Conservation (phyloP, 2,329 filamentous ascomycete genomes). For the Nemania sp. region DNA sequence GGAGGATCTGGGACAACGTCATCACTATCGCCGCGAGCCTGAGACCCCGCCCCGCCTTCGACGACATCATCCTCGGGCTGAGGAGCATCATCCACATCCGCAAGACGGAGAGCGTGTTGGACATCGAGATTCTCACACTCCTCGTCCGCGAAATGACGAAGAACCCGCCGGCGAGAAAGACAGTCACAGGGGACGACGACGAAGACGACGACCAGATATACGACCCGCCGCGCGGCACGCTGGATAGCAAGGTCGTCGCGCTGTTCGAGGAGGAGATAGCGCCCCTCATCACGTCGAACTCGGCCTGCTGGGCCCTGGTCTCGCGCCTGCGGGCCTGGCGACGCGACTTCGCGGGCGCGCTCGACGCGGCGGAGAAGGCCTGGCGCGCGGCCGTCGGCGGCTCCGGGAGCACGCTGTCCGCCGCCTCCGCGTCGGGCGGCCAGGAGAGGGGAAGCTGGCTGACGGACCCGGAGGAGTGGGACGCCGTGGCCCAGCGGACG, state of each 20-base stretch:
- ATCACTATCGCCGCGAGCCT: slow-evolving; percentile 83
- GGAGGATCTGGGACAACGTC: slow-evolving; percentile 96
- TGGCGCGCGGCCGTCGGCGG: slow-evolving; percentile 74
- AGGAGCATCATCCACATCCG: slow-evolving; percentile 77
- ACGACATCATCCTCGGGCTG: slow-evolving; percentile 76
- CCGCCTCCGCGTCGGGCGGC: slow-evolving; percentile 41
- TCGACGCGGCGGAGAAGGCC: slow-evolving; percentile 85
- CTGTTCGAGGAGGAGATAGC: slow-evolving; percentile 76
- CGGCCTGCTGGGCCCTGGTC: slow-evolving; percentile 77
- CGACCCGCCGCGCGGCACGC: slow-evolving; percentile 59
- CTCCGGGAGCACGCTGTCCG: slow-evolving; percentile 51
- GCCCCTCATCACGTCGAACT: slow-evolving; percentile 81
- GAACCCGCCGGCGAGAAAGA: slow-evolving; percentile 31
- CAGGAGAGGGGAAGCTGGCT: slow-evolving; percentile 49
- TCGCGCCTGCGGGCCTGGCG: slow-evolving; percentile 75
- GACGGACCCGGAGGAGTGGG: slow-evolving; percentile 68
- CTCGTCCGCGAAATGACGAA: slow-evolving; percentile 71
- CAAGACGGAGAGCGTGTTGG: slow-evolving; percentile 77
- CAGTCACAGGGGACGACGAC: slow-evolving; percentile 28
- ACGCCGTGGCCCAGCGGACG: slow-evolving; percentile 75
- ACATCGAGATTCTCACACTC: slow-evolving; percentile 71
- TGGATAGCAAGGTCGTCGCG: slow-evolving; percentile 66
- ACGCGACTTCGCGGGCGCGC: slow-evolving; percentile 68
- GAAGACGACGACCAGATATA: slow-evolving; percentile 40
- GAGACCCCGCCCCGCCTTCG: slow-evolving; percentile 68